These are phyloP conservation scores for Neonectria faginata DNA, from an alignment of 2,329 filamentous ascomycete species.

Conservation along the genomic window DNA sequence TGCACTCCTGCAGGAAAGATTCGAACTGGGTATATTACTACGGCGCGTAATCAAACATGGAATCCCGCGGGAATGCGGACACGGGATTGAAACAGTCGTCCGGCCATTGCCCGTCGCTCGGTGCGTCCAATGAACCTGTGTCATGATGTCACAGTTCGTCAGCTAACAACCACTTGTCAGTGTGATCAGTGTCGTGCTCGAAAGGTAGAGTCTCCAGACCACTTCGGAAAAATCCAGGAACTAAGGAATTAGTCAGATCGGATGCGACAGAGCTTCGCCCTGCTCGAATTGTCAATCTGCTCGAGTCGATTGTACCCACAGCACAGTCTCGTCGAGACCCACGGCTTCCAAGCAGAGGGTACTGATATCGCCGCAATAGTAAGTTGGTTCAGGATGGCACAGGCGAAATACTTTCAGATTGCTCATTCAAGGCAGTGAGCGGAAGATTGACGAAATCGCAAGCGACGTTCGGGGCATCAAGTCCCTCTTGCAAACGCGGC, in stretches of 20 bases:
- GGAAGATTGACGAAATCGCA: slow-evolving; percentile 52
- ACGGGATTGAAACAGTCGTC: background rate
- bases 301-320: slow-evolving; percentile 50
- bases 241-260: slow-evolving; percentile 21
- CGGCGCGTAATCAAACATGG: slow-evolving; percentile 10
- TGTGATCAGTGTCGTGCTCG: slow-evolving; percentile 41
- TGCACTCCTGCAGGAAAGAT: background rate
- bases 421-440: slow-evolving; percentile 44
- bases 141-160: background rate
- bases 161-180: slow-evolving; percentile 16
- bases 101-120: slow-evolving; percentile 36
- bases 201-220: slow-evolving; percentile 25
- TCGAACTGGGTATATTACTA: background rate
- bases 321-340: slow-evolving; percentile 42
- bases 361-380: slow-evolving; percentile 54
- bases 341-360: slow-evolving; percentile 49
- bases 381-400: slow-evolving; percentile 13
- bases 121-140: slow-evolving; percentile 12
- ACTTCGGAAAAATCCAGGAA: too few species aligned
- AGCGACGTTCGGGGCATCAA: slow-evolving; percentile 51
- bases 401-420: background rate
- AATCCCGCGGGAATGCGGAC: slow-evolving; percentile 20
- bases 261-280: slow-evolving; percentile 37
- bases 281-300: slow-evolving; percentile 51
- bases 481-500: slow-evolving; percentile 37